Conservation (phyloP, 306 rosid genomes). For the Cicer arietinum region DNA sequence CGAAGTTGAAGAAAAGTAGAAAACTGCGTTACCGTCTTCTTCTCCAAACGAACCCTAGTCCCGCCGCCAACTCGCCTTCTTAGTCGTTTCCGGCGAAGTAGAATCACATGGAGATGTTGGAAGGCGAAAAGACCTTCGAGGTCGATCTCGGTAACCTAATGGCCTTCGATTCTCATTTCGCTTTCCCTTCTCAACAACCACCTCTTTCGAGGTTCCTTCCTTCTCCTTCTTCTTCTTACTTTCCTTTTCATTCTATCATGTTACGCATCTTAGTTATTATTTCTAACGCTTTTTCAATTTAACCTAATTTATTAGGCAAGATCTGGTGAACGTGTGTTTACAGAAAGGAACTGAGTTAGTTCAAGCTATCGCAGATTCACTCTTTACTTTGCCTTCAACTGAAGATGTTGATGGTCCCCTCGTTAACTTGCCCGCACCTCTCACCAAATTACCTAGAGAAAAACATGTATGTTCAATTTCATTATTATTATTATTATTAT, state of each 20-base stretch:
- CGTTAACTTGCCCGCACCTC: constrained; percentile 72
- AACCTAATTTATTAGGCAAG: constrained; percentile 54
- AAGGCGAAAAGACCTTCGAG: constrained; percentile 49
- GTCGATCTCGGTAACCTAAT: constrained; percentile 78
- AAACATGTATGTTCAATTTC: constrained; percentile 61
- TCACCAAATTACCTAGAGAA: constrained; percentile 78
- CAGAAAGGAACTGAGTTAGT: constrained; percentile 75
- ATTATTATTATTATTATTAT: not conserved
- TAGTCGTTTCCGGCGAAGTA: not conserved
- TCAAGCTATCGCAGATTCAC: constrained; percentile 73
- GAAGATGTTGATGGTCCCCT: constrained; percentile 85
- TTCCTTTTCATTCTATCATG: not conserved
- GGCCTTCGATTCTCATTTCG: constrained; percentile 65
- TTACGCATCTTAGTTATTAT: not conserved
- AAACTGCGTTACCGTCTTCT: too few relatives aligned
- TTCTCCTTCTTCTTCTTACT: not conserved
- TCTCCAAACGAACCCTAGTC: too few relatives aligned
- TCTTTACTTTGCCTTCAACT: constrained; percentile 74
- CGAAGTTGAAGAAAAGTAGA: too few relatives aligned
- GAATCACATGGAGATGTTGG: constrained; percentile 31
- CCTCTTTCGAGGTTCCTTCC: constrained; percentile 30
- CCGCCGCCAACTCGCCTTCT: too few relatives aligned
- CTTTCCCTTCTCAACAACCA: constrained; percentile 49
- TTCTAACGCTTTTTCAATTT: not conserved
- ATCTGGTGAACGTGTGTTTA: constrained; percentile 63